Evolutionary conservation across 202 grass and related monocot genomes (phyloP), one percentile per base, ranked within the genome.

Genomic region (Carex arenaria): DNA sequence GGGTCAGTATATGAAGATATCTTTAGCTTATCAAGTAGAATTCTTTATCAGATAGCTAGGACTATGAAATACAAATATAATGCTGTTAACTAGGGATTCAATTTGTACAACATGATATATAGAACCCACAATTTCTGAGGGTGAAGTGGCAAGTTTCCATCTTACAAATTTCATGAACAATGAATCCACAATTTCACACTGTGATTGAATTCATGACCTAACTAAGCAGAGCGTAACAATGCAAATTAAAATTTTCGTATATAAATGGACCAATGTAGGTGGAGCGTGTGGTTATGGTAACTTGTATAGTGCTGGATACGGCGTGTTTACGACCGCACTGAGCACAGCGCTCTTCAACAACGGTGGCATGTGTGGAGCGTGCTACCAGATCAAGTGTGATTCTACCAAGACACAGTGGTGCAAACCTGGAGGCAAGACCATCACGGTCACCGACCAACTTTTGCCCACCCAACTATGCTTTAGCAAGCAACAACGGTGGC

Each of bases 291-390:
- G 94, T 2, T 97, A 97, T 63, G 94, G 94, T 7, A 92, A 94
- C 80, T 67, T 97, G 76, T 97, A 94, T 82, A 92, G 88, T 73
- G 88, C 93, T 76, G 91, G 94, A 0, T 97, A 97, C 76, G 91
- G 94, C 10, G 86, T 94, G 80, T 88, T 94, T 81, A 97, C 93
- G 76, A 92, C 91, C 53, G 94, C 94, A 67, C 86, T 97, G 89
- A 97, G 94, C 94, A 97, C 94, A 73, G 94, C 88, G 79, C 85
- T 97, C 26, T 97, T 97, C 90, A 92, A 94, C 90, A 19, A 45
- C 0, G 94, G 91, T 5, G 83, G 23, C 52, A 78, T 85, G 67
- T 97, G 94, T 85, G 91, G 94, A 8, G 88, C 94, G 5, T 97
- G 94, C 86, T 97, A 92, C 90, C 89, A 97, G 84, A 71, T 97